Evolutionary conservation across 352 stramenopile genomes (phyloP).

Genomic region (Globisporangium rhizosaccharum): DNA sequence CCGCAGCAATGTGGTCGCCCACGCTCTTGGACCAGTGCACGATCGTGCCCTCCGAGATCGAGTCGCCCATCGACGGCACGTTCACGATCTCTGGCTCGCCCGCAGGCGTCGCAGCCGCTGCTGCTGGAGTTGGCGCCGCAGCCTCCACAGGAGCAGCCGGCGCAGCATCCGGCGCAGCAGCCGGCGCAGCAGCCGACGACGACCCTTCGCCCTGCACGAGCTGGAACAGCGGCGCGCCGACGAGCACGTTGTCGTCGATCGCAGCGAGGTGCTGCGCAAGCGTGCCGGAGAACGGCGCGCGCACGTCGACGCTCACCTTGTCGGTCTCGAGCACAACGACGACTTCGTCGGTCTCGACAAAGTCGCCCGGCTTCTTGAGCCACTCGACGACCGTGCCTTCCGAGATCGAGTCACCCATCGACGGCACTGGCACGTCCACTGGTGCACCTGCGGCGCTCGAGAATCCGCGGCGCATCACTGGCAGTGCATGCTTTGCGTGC

Average conservation of each 20-base stretch:
- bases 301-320: conserved; percentile 83
- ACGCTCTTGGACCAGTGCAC: conserved; percentile 91
- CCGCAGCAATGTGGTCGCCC: conserved; percentile 88
- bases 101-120: background rate
- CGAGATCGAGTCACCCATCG: conserved; percentile 96
- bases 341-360: conserved; percentile 92
- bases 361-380: conserved; percentile 87
- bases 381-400: conserved; percentile 97
- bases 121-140: background rate
- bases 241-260: conserved; percentile 95
- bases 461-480: conserved; percentile 31
- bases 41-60: conserved; percentile 96
- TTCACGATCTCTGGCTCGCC: conserved; percentile 55
- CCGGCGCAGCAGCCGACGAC: conserved; percentile 10
- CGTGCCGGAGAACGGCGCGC: conserved; percentile 65
- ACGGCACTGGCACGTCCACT: conserved; percentile 66
- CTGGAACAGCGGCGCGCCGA: conserved; percentile 95
- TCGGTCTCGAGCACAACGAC: conserved; percentile 97
- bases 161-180: conserved; percentile 15
- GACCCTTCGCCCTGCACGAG: conserved; percentile 79
- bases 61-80: conserved; percentile 92
- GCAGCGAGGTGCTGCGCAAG: conserved; percentile 86
- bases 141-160: background rate
- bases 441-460: conserved; percentile 11
- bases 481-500: conserved; percentile 8